phyloP scores from a whole-genome alignment of 805 yeast genomes.

The Cyberlindnera veronae region DNA sequence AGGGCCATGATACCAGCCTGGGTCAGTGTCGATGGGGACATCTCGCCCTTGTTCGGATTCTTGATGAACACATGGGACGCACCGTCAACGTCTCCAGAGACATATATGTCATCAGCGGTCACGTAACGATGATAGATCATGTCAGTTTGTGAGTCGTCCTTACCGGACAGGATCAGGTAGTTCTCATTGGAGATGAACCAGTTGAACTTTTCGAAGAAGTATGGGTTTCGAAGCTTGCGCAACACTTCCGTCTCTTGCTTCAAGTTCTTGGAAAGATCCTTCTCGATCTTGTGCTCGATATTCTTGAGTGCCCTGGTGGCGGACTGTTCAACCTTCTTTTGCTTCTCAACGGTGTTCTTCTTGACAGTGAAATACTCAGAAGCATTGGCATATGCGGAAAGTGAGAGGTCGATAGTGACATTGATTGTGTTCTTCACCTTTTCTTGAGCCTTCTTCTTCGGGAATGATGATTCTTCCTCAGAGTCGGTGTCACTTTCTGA shows the following conservation, averaged over 20 bases:
- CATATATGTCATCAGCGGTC: conserved; percentile 66
- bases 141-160: conserved; percentile 76
- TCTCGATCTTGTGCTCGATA: conserved; percentile 73
- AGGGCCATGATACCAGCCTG: conserved; percentile 90
- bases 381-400: conserved; percentile 88
- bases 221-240: conserved; percentile 64
- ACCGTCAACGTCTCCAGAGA: conserved; percentile 71
- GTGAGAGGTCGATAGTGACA: conserved; percentile 61
- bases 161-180: conserved; percentile 80
- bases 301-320: conserved; percentile 76
- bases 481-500: conserved; percentile 8
- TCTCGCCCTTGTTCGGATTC: conserved; percentile 67
- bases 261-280: conserved; percentile 62
- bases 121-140: conserved; percentile 76
- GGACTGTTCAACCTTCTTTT: conserved; percentile 73
- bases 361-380: conserved; percentile 74
- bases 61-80: conserved; percentile 75
- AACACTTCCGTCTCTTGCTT: conserved; percentile 52
- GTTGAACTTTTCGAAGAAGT: conserved; percentile 89
- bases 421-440: conserved; percentile 33
- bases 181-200: conserved; percentile 96
- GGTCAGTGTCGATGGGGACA: conserved; percentile 82
- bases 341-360: conserved; percentile 72
- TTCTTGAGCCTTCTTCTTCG: conserved; percentile 9
- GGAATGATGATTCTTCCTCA: conserved; percentile 7